Base-by-base conservation (phyloP, 169 alveolate species). In the Cryptosporidium sp. region DNA sequence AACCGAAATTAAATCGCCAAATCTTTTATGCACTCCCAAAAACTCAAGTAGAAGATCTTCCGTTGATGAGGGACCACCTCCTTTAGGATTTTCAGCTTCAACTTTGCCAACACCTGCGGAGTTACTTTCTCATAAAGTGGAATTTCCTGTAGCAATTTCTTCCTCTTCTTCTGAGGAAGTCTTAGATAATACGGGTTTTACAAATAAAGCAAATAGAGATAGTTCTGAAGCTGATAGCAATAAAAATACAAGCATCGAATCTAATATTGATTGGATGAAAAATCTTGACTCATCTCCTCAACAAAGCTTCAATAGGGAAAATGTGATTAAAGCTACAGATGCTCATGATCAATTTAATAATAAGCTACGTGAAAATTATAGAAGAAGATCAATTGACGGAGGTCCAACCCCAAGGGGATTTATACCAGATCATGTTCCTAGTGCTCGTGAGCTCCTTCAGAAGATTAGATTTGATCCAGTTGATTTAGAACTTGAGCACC, bases 401-500 rank as follows among this genome's bases (percentile, higher is more conserved):
- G 89, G 89, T 10, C 89, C 89, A 39, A 80, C 89, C 2, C 89
- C 89, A 16, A 80, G 89, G 62, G 89, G 89, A 9, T 80, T 80
- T n/a, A 80, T 80, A 10, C 89, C 89, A 26, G 89, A 80, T 42
- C 89, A 80, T 80, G 89, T 80, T n/a, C 89, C 89, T 18, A 80
- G 75, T 45, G 89, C 89, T n/a, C 89, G 89, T 35, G 89, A 80
- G 62, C 75, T 80, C 12, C 89, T 80, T 65, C 89, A 80, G 42
- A 80, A 80, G 31, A 80, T 80, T 29, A 80, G 89, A 67, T 80
- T 80, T 62, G 89, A 80, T 21, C 89, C 89, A 0, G 75, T 80
- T 31, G 89, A 80, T 29, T 62, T 80, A 44, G 89, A 80, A 21
- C 39, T 80, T 33, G 89, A 80, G n/a, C 73, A 80, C 35, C 42